A percentile compares a stretch with the other conserved stretches of the same genome.
Evolutionary conservation across 176 grass and related monocot genomes (phyloP).

Genomic region (Carex myosuroides): DNA sequence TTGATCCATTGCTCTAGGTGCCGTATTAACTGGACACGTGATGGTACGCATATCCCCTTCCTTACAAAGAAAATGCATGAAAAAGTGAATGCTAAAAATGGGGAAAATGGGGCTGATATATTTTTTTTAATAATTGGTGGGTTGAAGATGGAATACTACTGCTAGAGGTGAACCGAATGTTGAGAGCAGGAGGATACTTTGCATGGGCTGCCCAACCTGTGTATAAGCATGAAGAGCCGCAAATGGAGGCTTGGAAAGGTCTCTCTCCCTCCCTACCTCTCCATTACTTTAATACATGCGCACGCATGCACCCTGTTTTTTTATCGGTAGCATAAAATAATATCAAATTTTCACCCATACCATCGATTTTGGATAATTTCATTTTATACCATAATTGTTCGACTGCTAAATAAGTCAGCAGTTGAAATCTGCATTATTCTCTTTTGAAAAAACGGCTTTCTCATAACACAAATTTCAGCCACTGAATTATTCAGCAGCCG

Average conservation of each 20-base stretch:
- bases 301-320: not conserved
- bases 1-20: slow-evolving; percentile 54
- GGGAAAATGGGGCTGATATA: slow-evolving; percentile 3
- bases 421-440: too few relatives aligned
- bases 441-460: too few relatives aligned
- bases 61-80: not conserved
- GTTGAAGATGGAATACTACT: slow-evolving; percentile 45
- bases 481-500: too few relatives aligned
- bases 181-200: slow-evolving; percentile 55
- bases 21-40: slow-evolving; percentile 49
- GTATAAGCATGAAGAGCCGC: slow-evolving; percentile 51
- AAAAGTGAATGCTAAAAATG: not conserved
- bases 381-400: too few relatives aligned
- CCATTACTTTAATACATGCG: not conserved
- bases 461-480: too few relatives aligned
- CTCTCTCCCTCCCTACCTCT: not conserved
- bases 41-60: slow-evolving; percentile 26
- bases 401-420: too few relatives aligned
- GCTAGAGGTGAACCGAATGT: slow-evolving; percentile 48
- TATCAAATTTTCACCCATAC: too few relatives aligned
- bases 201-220: slow-evolving; percentile 57
- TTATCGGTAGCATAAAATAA: too few relatives aligned
- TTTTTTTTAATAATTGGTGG: slow-evolving; percentile 13
- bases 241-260: slow-evolving; percentile 52
- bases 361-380: too few relatives aligned